These are phyloP conservation scores for Pulicaria dysenterica DNA, from an alignment of 129 eudicot genomes.

Conservation along the genomic window DNA sequence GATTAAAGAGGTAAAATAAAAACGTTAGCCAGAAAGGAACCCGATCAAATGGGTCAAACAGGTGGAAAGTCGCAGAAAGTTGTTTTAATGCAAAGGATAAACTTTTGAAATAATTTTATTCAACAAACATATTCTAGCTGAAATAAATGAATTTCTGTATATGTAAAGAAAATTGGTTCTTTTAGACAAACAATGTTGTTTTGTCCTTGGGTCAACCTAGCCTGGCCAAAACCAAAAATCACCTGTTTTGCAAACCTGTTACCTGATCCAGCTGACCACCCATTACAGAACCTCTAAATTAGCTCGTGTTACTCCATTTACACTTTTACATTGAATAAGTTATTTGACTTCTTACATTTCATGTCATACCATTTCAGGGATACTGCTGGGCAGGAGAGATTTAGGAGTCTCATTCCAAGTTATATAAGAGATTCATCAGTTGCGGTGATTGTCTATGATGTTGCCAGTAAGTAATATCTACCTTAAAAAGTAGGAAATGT, in stretches of 20 bases:
- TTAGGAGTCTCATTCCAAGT: conserved; percentile 92
- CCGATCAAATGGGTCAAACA: too few species aligned
- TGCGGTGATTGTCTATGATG: conserved; percentile 82
- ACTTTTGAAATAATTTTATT: background rate
- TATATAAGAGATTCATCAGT: conserved; percentile 91
- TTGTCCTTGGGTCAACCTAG: background rate
- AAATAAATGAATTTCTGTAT: background rate
- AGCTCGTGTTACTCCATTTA: background rate
- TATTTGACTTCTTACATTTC: background rate
- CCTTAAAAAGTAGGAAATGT: background rate
- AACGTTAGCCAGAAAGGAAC: too few species aligned
- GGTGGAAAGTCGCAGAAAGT: background rate
- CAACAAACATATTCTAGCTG: too few species aligned
- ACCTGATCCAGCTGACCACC: background rate
- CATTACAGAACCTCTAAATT: background rate
- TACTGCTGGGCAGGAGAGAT: conserved; percentile 94
- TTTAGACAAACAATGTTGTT: background rate
- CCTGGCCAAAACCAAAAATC: background rate
- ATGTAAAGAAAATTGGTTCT: background rate
- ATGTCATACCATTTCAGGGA: conserved; percentile 54
- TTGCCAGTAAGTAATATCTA: conserved; percentile 64
- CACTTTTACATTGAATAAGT: background rate
- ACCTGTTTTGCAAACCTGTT: background rate
- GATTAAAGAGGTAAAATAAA: background rate
- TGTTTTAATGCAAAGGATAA: too few species aligned